Evolutionary conservation across 768 basidiomycete genomes (phyloP).

Genomic region (Sporobolomyces phaffii): DNA sequence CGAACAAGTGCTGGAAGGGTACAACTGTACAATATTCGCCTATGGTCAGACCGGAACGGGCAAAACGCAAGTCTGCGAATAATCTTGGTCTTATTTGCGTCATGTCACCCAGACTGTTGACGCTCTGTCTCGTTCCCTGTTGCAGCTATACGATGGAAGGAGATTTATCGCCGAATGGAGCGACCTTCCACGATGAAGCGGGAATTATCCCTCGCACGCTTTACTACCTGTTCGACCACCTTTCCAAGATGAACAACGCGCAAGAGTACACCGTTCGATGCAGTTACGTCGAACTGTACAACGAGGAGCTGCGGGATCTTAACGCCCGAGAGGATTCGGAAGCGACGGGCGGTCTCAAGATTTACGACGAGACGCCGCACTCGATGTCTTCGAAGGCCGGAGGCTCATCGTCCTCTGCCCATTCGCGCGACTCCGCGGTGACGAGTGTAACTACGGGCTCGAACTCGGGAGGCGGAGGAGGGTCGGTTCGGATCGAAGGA

Average conservation of each 20-base stretch:
- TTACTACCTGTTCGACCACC: constrained; percentile 80
- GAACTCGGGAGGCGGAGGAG: neutral
- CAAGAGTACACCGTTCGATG: constrained; percentile 87
- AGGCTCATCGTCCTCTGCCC: no score
- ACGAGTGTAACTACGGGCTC: neutral
- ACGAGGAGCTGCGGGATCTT: constrained; percentile 94
- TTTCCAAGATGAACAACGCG: constrained; percentile 59
- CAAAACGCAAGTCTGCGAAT: no score
- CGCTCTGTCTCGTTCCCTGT: constrained; percentile 50
- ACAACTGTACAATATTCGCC: constrained; percentile 87
- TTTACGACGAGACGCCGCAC: constrained; percentile 71
- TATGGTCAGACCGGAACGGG: constrained; percentile 99
- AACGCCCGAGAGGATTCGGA: constrained; percentile 37
- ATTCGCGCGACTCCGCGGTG: neutral
- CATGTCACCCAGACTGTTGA: no score
- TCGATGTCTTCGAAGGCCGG: no score
- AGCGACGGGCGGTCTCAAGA: constrained; percentile 55
- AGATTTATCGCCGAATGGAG: constrained; percentile 72
- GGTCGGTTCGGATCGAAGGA: constrained; percentile 76
- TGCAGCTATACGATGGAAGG: constrained; percentile 99
- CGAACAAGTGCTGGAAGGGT: constrained; percentile 86
- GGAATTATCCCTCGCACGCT: constrained; percentile 94
- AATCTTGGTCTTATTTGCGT: no score
- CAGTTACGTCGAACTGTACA: constrained; percentile 92
- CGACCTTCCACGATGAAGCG: constrained; percentile 78